Evolutionary conservation across 169 alveolate genomes (phyloP).

Genomic region (Hepatocystis sp.): DNA sequence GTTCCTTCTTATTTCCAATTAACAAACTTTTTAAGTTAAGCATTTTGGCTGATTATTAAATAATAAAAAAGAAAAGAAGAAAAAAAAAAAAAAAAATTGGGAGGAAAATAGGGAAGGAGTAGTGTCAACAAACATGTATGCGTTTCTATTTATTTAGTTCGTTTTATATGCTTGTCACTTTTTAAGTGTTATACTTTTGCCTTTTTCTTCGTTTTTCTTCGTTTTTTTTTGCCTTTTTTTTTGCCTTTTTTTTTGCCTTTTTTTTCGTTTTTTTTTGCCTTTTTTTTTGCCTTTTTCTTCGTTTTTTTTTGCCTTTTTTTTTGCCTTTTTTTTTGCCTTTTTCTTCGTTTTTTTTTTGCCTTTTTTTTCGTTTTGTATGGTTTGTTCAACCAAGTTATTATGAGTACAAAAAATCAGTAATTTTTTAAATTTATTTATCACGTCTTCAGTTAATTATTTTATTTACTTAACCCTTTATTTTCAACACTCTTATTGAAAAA

Average conservation of each 20-base stretch:
- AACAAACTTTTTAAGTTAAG: conserved; percentile 35
- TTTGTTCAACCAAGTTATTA: neutral
- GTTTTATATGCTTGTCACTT: too few relatives aligned
- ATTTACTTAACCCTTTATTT: too few relatives aligned
- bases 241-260: neutral
- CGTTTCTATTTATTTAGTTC: too few relatives aligned
- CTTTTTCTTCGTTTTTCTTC: neutral
- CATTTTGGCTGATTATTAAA: conserved; percentile 13
- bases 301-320: neutral
- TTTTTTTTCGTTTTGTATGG: neutral
- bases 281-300: neutral
- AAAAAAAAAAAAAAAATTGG: too few relatives aligned
- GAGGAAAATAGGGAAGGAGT: too few relatives aligned
- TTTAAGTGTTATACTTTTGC: too few relatives aligned
- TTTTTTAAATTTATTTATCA: too few relatives aligned
- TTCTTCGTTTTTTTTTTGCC: neutral
- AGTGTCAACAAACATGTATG: too few relatives aligned
- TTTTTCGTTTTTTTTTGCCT: neutral
- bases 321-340: too few relatives aligned
- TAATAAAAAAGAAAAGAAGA: neutral
- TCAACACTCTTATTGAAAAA: too few relatives aligned
- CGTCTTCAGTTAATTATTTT: too few relatives aligned
- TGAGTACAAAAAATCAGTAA: too few relatives aligned
- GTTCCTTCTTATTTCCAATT: conserved; percentile 11
- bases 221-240: neutral